Base-by-base conservation (phyloP, 495 filamentous ascomycete genomes). In the Paragyromitra xinjiangensis region DNA sequence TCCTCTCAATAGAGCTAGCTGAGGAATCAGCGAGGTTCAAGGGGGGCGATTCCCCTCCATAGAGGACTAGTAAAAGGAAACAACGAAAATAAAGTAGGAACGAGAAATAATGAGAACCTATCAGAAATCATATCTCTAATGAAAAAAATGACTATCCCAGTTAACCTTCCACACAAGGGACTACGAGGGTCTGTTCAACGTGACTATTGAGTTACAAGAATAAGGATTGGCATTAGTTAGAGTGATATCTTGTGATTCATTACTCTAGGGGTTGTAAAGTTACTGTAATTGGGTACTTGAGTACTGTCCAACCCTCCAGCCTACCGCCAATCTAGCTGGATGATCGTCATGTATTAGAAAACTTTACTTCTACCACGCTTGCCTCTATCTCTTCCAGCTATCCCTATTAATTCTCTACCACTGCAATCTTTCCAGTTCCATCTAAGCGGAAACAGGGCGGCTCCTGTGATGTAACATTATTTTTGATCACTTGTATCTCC, bases 401-500 rank as follows among this genome's bases (percentile, higher is more conserved):
- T 16, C 3, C 3, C 45, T 22, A 67, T 39, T 53, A 26, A 3
- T 26, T 16, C 6, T 26, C 44, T 14, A 67, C 37, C n/a, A 45
- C 19, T 3, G 16, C 58, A 34, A 76, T 55, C 68, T 77, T 66
- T 42, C 74, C 74, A 14, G 26, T 14, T 0, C 12, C 19, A 50
- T 79, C 65, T n/a, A 65, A 34, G 7, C 22, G 14, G 26, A 79
- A 55, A 24, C 48, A 50, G 16, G 77, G 68, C 48, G 63, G 55
- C 69, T 83, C 71, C 39, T 86, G 82, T 5, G 86, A 83, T 64
- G 88, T 82, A 37, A 90, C 77, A 73, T 86, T 88, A 66, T 78
- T 82, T 68, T 82, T 84, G 56, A 91, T 84, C 69, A 73, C 83
- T 76, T 84, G 84, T 11, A 92, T 81, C 39, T 85, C 85, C 45